Percentiles rank a stretch among this genome's conserved stretches.
Evolutionary conservation across 2,329 filamentous ascomycete species (phyloP).

Genomic region (Diaporthe aspalathi): DNA sequence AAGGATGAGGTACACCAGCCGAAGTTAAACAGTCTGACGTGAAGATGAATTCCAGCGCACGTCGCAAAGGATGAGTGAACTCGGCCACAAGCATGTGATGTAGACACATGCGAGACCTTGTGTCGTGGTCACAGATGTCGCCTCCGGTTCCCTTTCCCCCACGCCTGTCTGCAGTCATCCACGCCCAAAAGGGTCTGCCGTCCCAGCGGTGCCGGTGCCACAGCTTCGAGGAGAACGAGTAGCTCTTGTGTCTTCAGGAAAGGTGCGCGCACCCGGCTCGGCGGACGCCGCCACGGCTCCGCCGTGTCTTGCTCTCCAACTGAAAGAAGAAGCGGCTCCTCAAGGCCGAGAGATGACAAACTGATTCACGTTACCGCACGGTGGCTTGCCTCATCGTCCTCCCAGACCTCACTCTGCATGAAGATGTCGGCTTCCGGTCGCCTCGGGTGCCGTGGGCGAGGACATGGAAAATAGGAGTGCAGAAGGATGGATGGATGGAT

Average conservation of each 20-base stretch:
- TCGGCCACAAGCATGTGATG: background rate
- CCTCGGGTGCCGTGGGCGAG: background rate
- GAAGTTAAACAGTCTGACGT: background rate
- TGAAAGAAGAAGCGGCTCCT: background rate
- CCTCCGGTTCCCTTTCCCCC: background rate
- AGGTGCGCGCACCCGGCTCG: background rate
- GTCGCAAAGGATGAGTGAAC: background rate
- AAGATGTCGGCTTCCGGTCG: background rate
- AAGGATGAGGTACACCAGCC: too few species aligned
- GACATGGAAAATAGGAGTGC: too few species aligned
- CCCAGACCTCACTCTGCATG: background rate
- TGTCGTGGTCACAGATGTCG: background rate
- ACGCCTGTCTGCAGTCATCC: conserved; percentile 11
- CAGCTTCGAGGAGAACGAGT: background rate
- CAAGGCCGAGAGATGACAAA: conserved; percentile 12
- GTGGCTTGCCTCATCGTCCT: conserved; percentile 12
- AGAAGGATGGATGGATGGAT: background rate
- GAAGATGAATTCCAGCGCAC: background rate
- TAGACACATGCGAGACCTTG: background rate
- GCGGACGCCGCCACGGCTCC: background rate
- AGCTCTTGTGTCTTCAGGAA: background rate
- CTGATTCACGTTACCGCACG: background rate
- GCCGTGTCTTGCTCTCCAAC: background rate
- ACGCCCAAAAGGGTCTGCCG: background rate
- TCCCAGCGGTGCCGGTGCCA: background rate